Percentiles rank a stretch among this genome's conserved stretches.
Evolutionary conservation across 495 filamentous ascomycete genomes (phyloP).

Genomic region (Umbilicaria muhlenbergii): DNA sequence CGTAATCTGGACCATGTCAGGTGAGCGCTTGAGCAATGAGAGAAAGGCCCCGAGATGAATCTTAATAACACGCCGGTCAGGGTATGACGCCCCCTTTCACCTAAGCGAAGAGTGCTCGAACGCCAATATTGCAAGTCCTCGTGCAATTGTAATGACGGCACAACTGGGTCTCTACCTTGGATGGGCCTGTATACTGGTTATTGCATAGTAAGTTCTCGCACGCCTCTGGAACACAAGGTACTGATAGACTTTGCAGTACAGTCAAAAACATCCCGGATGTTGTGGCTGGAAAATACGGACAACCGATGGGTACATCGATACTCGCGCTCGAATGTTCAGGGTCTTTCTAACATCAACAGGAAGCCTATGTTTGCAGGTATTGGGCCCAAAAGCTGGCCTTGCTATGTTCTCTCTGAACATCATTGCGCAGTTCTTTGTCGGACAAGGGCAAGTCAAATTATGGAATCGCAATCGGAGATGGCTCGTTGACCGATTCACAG

Average conservation of each 20-base stretch:
- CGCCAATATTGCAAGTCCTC: neutral
- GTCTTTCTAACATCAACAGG: neutral
- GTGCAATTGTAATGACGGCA: neutral
- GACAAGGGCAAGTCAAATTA: no score
- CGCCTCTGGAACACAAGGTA: no score
- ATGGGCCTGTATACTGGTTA: slow-evolving; percentile 1
- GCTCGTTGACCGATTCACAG: neutral
- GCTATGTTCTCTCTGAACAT: neutral
- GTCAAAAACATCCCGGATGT: slow-evolving; percentile 2
- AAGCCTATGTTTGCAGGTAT: neutral
- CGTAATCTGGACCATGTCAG: slow-evolving; percentile 47
- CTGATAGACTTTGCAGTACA: neutral
- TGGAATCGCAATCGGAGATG: no score
- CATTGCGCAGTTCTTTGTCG: neutral
- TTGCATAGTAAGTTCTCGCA: neutral
- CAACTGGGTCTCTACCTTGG: neutral
- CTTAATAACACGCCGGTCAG: neutral
- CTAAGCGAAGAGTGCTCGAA: neutral
- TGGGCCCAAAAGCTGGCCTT: neutral
- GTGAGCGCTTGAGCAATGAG: neutral
- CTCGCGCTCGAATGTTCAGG: no score
- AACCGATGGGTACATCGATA: neutral
- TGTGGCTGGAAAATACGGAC: neutral
- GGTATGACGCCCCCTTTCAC: neutral
- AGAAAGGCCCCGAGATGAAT: neutral